These are phyloP conservation scores for Rachicladosporium sp. DNA, from an alignment of 2,329 filamentous ascomycete genomes.

Conservation along the genomic window DNA sequence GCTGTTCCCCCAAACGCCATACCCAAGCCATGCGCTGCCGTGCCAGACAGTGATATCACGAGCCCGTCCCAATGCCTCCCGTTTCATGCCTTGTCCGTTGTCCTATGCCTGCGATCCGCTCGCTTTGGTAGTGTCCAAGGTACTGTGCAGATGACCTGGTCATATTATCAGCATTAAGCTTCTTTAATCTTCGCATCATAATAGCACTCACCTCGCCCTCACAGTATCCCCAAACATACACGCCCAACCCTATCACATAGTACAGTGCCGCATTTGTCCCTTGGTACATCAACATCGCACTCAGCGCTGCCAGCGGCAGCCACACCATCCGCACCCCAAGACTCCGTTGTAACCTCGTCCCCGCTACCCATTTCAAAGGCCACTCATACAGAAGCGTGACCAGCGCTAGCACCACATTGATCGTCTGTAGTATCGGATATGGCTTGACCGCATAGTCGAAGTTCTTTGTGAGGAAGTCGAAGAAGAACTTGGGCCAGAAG, in stretches of 20 bases:
- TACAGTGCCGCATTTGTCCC: conserved; percentile 86
- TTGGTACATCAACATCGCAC: conserved; percentile 74
- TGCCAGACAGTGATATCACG: too few relatives aligned
- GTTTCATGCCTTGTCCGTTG: conserved; percentile 14
- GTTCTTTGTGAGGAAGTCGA: conserved; percentile 87
- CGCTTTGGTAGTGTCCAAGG: conserved; percentile 39
- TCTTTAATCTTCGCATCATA: background rate
- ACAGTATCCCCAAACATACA: conserved; percentile 95
- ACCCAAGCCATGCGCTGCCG: too few relatives aligned
- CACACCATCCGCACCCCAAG: conserved; percentile 76
- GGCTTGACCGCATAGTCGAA: conserved; percentile 79
- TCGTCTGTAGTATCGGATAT: conserved; percentile 73
- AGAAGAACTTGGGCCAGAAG: conserved; percentile 99
- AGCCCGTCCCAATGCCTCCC: background rate
- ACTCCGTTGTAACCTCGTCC: conserved; percentile 67
- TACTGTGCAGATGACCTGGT: conserved; percentile 35
- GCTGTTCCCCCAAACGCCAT: too few relatives aligned
- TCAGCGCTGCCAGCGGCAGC: conserved; percentile 65
- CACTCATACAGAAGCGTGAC: conserved; percentile 79
- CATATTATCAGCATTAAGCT: conserved; percentile 2
- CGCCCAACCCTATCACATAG: conserved; percentile 70
- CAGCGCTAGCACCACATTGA: conserved; percentile 77
- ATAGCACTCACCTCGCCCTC: conserved; percentile 73
- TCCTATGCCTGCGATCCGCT: conserved; percentile 11
- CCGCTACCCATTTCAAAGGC: conserved; percentile 68